Evolutionary conservation across 768 basidiomycete genomes (phyloP).

Genomic region (Rossbeevera mucosa): DNA sequence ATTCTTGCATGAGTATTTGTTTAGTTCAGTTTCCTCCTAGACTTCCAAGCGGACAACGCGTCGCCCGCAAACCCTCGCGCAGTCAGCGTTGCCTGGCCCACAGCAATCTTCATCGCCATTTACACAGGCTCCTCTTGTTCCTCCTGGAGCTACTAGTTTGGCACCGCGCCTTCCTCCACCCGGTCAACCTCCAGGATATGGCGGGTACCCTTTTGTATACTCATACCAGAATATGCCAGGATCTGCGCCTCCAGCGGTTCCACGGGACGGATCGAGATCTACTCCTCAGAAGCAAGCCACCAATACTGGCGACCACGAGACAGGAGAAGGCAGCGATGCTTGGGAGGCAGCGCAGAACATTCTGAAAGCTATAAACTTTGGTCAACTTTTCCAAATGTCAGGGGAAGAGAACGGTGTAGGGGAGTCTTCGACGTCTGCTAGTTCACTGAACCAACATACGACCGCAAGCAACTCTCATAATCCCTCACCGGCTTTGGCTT

Average conservation of each 20-base stretch:
- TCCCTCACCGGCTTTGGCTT: background rate
- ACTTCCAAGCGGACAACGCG: slow-evolving; percentile 75
- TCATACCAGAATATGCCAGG: slow-evolving; percentile 22
- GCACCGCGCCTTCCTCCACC: slow-evolving; percentile 34
- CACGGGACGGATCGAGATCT: slow-evolving; percentile 1
- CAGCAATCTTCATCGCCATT: slow-evolving; percentile 47
- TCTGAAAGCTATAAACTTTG: slow-evolving; percentile 72
- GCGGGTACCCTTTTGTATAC: slow-evolving; percentile 39
- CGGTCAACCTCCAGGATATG: slow-evolving; percentile 33
- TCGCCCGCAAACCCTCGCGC: slow-evolving; percentile 57
- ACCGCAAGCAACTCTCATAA: slow-evolving; percentile 2
- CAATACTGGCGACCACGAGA: slow-evolving; percentile 26
- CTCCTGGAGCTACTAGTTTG: slow-evolving; percentile 29
- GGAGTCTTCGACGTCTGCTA: slow-evolving; percentile 6
- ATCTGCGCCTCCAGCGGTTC: background rate
- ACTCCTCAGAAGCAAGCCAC: slow-evolving; percentile 13
- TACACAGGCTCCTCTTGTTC: slow-evolving; percentile 48
- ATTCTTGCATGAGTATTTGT: background rate
- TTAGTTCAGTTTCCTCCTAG: slow-evolving; percentile 34
- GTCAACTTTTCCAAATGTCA: slow-evolving; percentile 42
- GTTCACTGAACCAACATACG: slow-evolving; percentile 1
- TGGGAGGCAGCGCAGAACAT: slow-evolving; percentile 79
- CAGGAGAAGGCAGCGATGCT: slow-evolving; percentile 50
- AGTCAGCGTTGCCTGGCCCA: slow-evolving; percentile 27
- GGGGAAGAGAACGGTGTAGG: slow-evolving; percentile 22